Evolutionary conservation across 768 basidiomycete genomes (phyloP).

Genomic region (Pisolithus orientalis): DNA sequence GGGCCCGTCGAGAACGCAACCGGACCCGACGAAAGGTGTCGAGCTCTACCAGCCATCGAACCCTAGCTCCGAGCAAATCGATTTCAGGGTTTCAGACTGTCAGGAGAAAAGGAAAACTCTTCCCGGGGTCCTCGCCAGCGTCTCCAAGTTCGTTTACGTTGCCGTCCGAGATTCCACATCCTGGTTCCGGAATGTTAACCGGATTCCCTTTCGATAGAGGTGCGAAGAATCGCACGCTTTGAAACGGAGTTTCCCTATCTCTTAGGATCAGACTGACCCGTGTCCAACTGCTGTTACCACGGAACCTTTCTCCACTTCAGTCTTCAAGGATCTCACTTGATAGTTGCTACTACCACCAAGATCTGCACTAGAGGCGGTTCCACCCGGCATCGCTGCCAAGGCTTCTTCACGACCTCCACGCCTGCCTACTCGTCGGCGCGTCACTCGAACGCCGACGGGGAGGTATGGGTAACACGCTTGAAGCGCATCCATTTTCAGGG

Average conservation of each 20-base stretch:
- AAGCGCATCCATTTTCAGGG: no score
- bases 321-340: slow-evolving; percentile 67
- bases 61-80: slow-evolving; percentile 47
- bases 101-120: slow-evolving; percentile 77
- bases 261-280: no score
- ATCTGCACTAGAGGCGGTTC: no score
- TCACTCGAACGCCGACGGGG: slow-evolving; percentile 69
- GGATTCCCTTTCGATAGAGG: slow-evolving; percentile 55
- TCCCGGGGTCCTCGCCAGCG: slow-evolving; percentile 61
- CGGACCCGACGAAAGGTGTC: no score
- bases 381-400: no score
- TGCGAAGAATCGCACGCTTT: no score
- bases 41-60: slow-evolving; percentile 32
- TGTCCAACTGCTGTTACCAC: no score
- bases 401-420: no score
- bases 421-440: slow-evolving; percentile 70
- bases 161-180: slow-evolving; percentile 62
- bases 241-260: no score
- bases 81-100: slow-evolving; percentile 70
- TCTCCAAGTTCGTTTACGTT: slow-evolving; percentile 59
- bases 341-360: no score
- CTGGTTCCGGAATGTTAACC: slow-evolving; percentile 76
- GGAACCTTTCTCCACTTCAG: no score
- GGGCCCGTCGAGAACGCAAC: no score
- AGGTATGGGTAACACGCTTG: slow-evolving; percentile 47